These are phyloP conservation scores for Citrus sp. DNA, from an alignment of 345 rosid species.

Conservation along the genomic window DNA sequence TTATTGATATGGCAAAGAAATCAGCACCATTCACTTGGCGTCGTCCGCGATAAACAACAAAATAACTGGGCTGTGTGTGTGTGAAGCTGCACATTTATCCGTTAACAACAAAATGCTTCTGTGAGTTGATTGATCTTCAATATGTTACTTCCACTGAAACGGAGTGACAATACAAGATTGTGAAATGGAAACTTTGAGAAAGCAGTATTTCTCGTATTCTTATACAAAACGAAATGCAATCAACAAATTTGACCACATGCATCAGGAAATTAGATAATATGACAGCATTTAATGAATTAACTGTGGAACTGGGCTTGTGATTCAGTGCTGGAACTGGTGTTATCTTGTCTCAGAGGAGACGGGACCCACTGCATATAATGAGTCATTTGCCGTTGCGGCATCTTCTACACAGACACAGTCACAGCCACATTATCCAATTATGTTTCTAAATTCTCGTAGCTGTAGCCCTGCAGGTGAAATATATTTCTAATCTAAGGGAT, in stretches of 20 bases:
- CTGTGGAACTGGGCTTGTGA: neutral
- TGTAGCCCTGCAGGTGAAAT: neutral
- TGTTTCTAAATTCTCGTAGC: too few relatives aligned
- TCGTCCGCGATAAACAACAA: neutral
- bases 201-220: neutral
- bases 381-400: neutral
- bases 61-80: neutral
- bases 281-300: neutral
- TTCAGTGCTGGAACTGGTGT: neutral
- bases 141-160: neutral
- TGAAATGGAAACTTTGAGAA: neutral
- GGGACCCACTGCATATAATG: conserved; percentile 9
- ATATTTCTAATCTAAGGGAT: neutral
- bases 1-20: neutral
- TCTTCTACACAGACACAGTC: neutral
- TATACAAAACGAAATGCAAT: neutral
- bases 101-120: neutral
- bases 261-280: neutral
- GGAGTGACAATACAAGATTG: neutral
- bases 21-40: conserved; percentile 27
- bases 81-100: neutral
- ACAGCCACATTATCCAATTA: neutral
- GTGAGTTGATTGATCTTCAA: neutral
- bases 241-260: neutral
- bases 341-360: neutral